Evolutionary conservation across 805 yeast species (phyloP).

Genomic region (Candida tammaniensis): DNA sequence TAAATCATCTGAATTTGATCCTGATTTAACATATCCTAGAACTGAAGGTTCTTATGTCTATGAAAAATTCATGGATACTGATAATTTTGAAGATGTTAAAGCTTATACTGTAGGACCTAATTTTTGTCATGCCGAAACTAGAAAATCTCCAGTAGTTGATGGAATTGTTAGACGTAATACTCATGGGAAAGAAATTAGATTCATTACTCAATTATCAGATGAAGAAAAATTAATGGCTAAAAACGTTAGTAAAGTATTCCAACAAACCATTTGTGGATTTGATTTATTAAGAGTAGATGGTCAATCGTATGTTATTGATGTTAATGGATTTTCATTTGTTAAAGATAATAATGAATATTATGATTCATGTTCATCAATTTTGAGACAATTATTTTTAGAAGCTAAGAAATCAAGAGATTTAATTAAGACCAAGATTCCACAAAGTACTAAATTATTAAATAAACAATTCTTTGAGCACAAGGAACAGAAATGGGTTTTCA

Average conservation of each 20-base stretch:
- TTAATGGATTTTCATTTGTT: slow-evolving; percentile 96
- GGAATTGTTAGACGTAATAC: slow-evolving; percentile 97
- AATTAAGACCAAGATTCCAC: slow-evolving; percentile 36
- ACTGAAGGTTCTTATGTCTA: slow-evolving; percentile 89
- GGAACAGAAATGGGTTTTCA: slow-evolving; percentile 93
- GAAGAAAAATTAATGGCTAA: slow-evolving; percentile 81
- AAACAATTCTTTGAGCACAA: slow-evolving; percentile 50
- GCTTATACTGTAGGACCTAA: slow-evolving; percentile 93
- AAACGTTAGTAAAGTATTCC: slow-evolving; percentile 69
- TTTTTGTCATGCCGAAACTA: slow-evolving; percentile 96
- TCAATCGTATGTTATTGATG: slow-evolving; percentile 89
- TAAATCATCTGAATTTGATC: slow-evolving; percentile 94
- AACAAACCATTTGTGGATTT: slow-evolving; percentile 96
- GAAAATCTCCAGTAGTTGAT: slow-evolving; percentile 99
- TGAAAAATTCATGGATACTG: slow-evolving; percentile 96
- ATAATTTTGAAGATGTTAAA: slow-evolving; percentile 96
- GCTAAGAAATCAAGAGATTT: slow-evolving; percentile 42
- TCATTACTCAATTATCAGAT: slow-evolving; percentile 71
- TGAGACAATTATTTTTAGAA: slow-evolving; percentile 69
- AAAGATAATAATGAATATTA: slow-evolving; percentile 87
- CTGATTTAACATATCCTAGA: slow-evolving; percentile 68
- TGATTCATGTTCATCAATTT: slow-evolving; percentile 74
- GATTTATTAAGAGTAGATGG: slow-evolving; percentile 90
- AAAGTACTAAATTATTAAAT: slow-evolving; percentile 29
- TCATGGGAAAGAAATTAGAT: slow-evolving; percentile 94